Evolutionary conservation across 306 rosid genomes (phyloP), one percentile per base, ranked within the genome.

Genomic region (Rosa rugosa): DNA sequence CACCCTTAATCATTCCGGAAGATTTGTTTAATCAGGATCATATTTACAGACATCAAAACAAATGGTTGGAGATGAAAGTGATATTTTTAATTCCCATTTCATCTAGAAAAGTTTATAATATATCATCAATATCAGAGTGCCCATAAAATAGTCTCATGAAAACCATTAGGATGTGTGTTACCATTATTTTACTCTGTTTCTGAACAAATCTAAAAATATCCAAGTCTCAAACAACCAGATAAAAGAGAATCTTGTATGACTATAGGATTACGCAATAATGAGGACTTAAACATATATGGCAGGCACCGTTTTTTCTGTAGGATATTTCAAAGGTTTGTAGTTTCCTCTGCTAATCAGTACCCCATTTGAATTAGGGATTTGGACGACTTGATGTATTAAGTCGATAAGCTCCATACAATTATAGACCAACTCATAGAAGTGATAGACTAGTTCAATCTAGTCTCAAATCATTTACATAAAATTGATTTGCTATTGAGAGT

Each of bases 61-160:
- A 40, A 57, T 64, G 73, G 49, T 13, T 63, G 82, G 57, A 34
- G 71, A 65, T 62, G 77, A 72, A 63, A 34, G 78, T 71, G 78
- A 80, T 23, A 60, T 68, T 23, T 69, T 46, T 40, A 69, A 49
- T n/a, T 27, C 80, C 31, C 31, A 66, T 50, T 72, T 51, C 78
- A 73, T 50, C 16, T 6, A 25, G 13, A 20, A 2, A 64, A 64
- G 44, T 34, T 25, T 47, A 36, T 14, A 62, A 49, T 56, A 38
- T 14, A 0, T 12, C 56, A 51, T 42, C 56, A 11, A 6, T 36
- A 50, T 77, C 57, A 41, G 22, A 73, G 66, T 53, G 50, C 49
- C 3, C 38, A 4, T 36, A 73, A 36, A 20, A 34, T 57, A 38
- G 41, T n/a, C 50, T 53, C 66, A 38, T 50, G 18, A 51, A 73